Base-by-base conservation (phyloP, 2,329 filamentous ascomycete species). In the Aspergillus fijiensis region DNA sequence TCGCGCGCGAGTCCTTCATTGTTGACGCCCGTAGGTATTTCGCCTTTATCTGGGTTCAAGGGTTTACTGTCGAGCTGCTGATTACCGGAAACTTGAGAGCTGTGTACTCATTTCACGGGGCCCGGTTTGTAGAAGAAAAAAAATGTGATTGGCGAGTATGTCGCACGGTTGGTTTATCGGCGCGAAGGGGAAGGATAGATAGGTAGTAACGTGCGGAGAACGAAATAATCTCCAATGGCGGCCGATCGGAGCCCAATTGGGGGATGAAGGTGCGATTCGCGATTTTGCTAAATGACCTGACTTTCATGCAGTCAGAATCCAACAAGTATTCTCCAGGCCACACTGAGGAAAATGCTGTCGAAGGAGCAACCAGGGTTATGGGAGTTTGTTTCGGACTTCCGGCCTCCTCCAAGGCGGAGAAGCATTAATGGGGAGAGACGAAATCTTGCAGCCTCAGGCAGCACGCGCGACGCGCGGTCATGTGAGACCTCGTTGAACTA, bases 1-100 rank as follows among this genome's bases (percentile, higher is more conserved):
- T 64, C 21, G 72, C 67, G 33, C 72, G 72, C n/a, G 70, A 63
- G 39, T 75, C 71, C 51, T 66, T 72, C 74, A 76, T 76, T 45
- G 60, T 61, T 19, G 39, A 45, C 39, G 39, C 9, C 6, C 39
- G 39, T 16, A 9, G 39, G 51, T 33, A 21, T 50, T 50, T 33
- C 29, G 39, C 6, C 19, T 39, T 27, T 31, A 9, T 57, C n/a
- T 58, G 12, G 35, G 50, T 11, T 48, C 10, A 27, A 19, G 14
- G 27, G 47, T 53, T 19, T 23, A 21, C 27, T 50, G 35, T n/a
- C 3, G 14, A 27, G 14, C 21, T 27, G 35, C 45, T 45, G n/a
- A n/a, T 0, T 45, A 35, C 39, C 16, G 5, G n/a, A 6, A n/a
- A 16, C 39, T 45, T 19, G 4, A 19, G 39, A 12, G 5, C 9